Evolutionary conservation across 192 early-diverging fungal genomes (phyloP), one percentile per base, ranked within the genome.

Genomic region (Coemansia sp.): DNA sequence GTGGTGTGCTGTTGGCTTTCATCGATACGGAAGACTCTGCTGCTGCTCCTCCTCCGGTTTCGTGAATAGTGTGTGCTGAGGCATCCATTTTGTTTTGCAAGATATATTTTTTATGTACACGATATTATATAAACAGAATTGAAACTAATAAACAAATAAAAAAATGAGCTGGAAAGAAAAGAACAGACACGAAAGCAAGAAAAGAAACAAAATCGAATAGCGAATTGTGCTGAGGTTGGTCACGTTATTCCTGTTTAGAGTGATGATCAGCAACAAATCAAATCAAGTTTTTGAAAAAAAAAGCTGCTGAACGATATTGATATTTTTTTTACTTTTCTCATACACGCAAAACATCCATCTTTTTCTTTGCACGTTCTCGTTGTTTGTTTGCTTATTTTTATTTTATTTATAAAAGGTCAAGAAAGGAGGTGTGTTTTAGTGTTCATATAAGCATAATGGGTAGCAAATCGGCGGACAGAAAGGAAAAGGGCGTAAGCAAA

Each of bases 391-490:
- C 22, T 17, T 37, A 10, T 12, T 58, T 58, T 58, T n/a, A 0
- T 10, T 40, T 39, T 69, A 37, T 20, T 51, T 42, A 14, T 60
- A 40, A 32, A 32, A 20, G 20, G 32, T 2, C 32, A 1, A 32
- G 32, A 32, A 32, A 32, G 4, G 32, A 32, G 32, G 32, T 32
- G 32, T 45, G 10, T 50, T 62, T 13, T 69, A 69, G 43, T 59
- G 12, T 60, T 68, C 5, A 22, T 53, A 22, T 22, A 25, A 7
- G 22, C 46, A n/a, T 8, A 71, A 71, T 72, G 64, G 64, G 70
- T 25, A 72, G 70, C 64, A 72, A 70, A 63, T 8, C 60, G 11
- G 50, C 59, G 51, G 49, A 38, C 54, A 64, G 44, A 61, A 50
- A 46, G 50, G 55, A 60, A 48, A 48, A 48, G 1, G 32, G 60